Evolutionary conservation across 495 filamentous ascomycete species (phyloP).

Genomic region (Bathelium albidoporum): DNA sequence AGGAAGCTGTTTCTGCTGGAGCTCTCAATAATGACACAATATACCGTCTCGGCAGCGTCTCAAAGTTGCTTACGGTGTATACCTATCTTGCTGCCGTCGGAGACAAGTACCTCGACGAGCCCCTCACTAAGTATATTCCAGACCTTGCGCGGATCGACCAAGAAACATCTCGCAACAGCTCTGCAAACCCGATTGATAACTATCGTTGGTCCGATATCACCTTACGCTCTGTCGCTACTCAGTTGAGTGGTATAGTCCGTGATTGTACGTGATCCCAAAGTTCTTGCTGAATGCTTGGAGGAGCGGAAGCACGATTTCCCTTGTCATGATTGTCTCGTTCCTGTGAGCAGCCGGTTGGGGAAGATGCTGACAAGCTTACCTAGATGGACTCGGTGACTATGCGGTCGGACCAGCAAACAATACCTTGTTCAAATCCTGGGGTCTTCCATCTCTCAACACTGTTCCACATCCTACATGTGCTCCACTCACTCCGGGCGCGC

Average conservation of each 20-base stretch:
- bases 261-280: slow-evolving; percentile 6
- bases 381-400: not conserved
- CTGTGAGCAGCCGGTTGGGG: not conserved
- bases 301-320: slow-evolving; percentile 6
- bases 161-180: not conserved
- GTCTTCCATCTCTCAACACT: not conserved
- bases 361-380: not conserved
- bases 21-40: slow-evolving; percentile 13
- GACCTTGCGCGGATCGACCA: slow-evolving; percentile 8
- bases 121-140: slow-evolving; percentile 16
- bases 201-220: slow-evolving; percentile 14
- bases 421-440: not conserved
- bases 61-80: slow-evolving; percentile 20
- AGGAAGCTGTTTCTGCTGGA: slow-evolving; percentile 2
- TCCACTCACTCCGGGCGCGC: not conserved
- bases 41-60: slow-evolving; percentile 18
- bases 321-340: not conserved
- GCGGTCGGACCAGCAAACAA: not conserved
- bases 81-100: slow-evolving; percentile 10
- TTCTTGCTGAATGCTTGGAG: not conserved
- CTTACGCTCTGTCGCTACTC: slow-evolving; percentile 11
- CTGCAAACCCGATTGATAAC: not conserved
- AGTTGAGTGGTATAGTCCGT: slow-evolving; percentile 8
- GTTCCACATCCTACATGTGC: not conserved
- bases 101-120: slow-evolving; percentile 6